A percentile compares a stretch with the other conserved stretches of the same genome.
Evolutionary conservation across 805 yeast species (phyloP).

Genomic region (Pichia membranifaciens): DNA sequence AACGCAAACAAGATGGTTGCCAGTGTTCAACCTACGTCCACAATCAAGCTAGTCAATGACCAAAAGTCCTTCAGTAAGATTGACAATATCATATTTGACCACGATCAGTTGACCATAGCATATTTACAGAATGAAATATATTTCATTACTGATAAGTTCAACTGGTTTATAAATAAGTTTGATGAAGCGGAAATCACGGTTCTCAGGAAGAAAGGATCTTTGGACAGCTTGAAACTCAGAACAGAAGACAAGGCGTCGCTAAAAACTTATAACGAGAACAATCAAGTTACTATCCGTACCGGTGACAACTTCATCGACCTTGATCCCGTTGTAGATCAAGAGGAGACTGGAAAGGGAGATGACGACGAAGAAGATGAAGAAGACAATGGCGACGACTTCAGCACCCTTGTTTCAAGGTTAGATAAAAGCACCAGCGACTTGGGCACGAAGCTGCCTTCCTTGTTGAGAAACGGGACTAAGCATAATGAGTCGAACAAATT

Average conservation of each 20-base stretch:
- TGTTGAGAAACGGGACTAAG: conserved; percentile 9
- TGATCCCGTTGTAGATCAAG: conserved; percentile 37
- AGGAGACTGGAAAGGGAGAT: conserved; percentile 54
- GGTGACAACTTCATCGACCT: conserved; percentile 52
- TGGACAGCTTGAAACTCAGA: conserved; percentile 37
- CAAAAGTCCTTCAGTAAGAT: conserved; percentile 17
- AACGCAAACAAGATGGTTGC: conserved; percentile 42
- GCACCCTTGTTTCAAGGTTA: conserved; percentile 48
- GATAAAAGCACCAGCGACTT: conserved; percentile 20
- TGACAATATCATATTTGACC: conserved; percentile 21
- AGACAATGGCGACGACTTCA: conserved; percentile 32
- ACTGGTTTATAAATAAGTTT: conserved; percentile 36
- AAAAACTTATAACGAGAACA: conserved; percentile 9
- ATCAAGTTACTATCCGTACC: conserved; percentile 34
- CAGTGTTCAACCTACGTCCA: conserved; percentile 47
- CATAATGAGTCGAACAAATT: conserved; percentile 33
- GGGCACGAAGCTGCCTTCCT: conserved; percentile 14
- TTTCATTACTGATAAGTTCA: conserved; percentile 51
- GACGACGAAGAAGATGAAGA: conserved; percentile 37
- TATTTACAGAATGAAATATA: conserved; percentile 61
- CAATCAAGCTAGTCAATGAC: conserved; percentile 34
- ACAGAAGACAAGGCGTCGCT: conserved; percentile 26
- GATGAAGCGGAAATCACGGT: conserved; percentile 18
- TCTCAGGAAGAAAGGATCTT: conserved; percentile 21
- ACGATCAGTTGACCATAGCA: conserved; percentile 37